Percentiles rank a stretch among this genome's conserved stretches.
These are phyloP conservation scores for Euphorbia pulcherrima DNA, from an alignment of 345 rosid species.

Conservation along the genomic window DNA sequence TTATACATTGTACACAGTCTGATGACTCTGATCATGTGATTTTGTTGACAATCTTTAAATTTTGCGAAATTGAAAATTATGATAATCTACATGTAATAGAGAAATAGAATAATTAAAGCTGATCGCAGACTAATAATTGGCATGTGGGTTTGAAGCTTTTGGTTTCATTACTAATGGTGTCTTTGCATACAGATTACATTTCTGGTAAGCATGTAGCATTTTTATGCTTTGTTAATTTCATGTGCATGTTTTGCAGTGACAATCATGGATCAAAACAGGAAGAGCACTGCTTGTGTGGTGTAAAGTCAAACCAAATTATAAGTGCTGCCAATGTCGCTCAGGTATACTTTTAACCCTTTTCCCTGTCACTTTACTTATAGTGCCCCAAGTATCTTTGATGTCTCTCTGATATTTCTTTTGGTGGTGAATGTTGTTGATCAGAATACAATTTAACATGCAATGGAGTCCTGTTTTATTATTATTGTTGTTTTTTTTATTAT, in stretches of 20 bases:
- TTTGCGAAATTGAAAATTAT: not conserved
- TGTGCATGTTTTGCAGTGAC: slow-evolving; percentile 35
- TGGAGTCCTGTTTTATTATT: not conserved
- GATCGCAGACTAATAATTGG: not conserved
- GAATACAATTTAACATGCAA: not conserved
- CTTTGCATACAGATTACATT: not conserved
- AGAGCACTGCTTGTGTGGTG: slow-evolving; percentile 29
- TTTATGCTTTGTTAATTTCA: not conserved
- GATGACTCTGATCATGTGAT: not conserved
- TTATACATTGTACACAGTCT: not conserved
- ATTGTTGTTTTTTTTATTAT: too few species aligned
- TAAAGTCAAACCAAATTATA: slow-evolving; percentile 26
- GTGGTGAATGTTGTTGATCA: not conserved
- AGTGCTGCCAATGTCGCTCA: slow-evolving; percentile 14
- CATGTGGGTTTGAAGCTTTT: not conserved
- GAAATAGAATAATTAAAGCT: too few species aligned
- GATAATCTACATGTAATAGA: not conserved
- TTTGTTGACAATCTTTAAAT: not conserved
- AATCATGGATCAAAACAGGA: slow-evolving; percentile 21
- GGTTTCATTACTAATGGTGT: not conserved
- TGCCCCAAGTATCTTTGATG: not conserved
- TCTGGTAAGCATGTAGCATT: not conserved
- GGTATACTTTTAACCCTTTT: slow-evolving; percentile 31
- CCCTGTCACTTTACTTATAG: not conserved
- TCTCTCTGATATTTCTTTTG: not conserved